These are phyloP conservation scores for Colletotrichum plurivorum DNA, from an alignment of 2,329 filamentous ascomycete genomes.

Conservation along the genomic window DNA sequence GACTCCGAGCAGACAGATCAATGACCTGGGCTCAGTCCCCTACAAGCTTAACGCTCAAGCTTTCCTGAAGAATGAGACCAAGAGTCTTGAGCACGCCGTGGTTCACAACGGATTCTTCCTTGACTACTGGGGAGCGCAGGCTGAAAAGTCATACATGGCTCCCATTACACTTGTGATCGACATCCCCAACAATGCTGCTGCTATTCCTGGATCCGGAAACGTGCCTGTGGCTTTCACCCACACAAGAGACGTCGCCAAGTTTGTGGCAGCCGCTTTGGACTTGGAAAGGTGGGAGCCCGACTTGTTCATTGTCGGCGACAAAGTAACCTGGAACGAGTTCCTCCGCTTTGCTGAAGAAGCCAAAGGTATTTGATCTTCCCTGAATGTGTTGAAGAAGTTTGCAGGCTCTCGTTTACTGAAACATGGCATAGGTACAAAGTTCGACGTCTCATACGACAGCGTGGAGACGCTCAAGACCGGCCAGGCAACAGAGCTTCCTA, in stretches of 20 bases:
- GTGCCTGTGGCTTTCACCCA: slow-evolving; percentile 61
- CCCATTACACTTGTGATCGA: slow-evolving; percentile 59
- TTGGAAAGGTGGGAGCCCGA: slow-evolving; percentile 59
- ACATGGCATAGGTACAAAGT: slow-evolving; percentile 46
- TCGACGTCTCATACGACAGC: slow-evolving; percentile 51
- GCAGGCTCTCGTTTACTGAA: no score
- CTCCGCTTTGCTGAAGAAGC: slow-evolving; percentile 54
- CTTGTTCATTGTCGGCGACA: slow-evolving; percentile 55
- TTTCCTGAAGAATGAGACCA: slow-evolving; percentile 47
- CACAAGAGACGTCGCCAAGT: slow-evolving; percentile 62
- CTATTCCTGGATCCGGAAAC: slow-evolving; percentile 64
- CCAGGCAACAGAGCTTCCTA: slow-evolving; percentile 51
- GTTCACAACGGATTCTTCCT: slow-evolving; percentile 60
- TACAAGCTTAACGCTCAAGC: slow-evolving; percentile 36
- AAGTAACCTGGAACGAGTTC: slow-evolving; percentile 60
- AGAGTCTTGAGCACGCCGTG: slow-evolving; percentile 53
- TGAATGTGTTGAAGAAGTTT: background rate
- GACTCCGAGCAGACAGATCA: background rate
- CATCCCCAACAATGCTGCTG: slow-evolving; percentile 58
- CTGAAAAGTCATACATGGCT: slow-evolving; percentile 53
- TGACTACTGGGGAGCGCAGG: slow-evolving; percentile 60
- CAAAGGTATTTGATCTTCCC: slow-evolving; percentile 49
- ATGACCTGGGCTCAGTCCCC: slow-evolving; percentile 17
- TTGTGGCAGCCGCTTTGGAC: slow-evolving; percentile 58
- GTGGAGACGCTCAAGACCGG: slow-evolving; percentile 51